Evolutionary conservation across 1,284 basidiomycete genomes (phyloP).

Genomic region (Cystobasidiaceae sp.): DNA sequence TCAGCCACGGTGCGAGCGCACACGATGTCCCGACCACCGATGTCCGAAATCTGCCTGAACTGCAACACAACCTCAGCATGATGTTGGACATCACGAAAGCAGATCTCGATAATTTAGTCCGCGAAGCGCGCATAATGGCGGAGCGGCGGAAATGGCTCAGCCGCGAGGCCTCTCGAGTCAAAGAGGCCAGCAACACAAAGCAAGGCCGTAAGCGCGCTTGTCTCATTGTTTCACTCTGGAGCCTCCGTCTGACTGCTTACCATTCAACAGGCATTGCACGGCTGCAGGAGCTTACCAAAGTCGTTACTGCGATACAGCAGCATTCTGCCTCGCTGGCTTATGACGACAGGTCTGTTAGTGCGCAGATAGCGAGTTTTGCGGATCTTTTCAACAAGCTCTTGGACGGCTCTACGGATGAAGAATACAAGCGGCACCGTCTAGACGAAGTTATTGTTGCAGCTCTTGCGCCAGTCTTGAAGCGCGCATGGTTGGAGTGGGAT

Average conservation of each 20-base stretch:
- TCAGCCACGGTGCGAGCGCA: slow-evolving; percentile 39
- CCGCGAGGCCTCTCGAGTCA: slow-evolving; percentile 64
- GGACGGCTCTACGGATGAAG: slow-evolving; percentile 58
- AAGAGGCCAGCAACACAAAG: slow-evolving; percentile 56
- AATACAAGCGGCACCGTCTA: slow-evolving; percentile 71
- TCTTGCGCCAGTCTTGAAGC: slow-evolving; percentile 61
- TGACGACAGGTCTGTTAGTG: not conserved
- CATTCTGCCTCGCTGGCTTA: not conserved
- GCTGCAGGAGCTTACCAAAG: slow-evolving; percentile 26
- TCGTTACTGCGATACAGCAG: slow-evolving; percentile 27
- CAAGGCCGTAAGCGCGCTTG: slow-evolving; percentile 32
- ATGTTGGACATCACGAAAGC: slow-evolving; percentile 74
- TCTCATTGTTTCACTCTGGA: not conserved
- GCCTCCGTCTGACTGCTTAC: not conserved
- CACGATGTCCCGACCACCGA: slow-evolving; percentile 62
- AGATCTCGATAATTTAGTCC: slow-evolving; percentile 78
- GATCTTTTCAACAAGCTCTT: slow-evolving; percentile 65
- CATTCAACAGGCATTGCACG: slow-evolving; percentile 16
- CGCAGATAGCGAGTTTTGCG: slow-evolving; percentile 61
- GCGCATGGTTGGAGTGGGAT: slow-evolving; percentile 37
- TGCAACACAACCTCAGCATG: slow-evolving; percentile 86
- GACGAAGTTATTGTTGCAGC: slow-evolving; percentile 92
- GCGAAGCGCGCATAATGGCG: slow-evolving; percentile 76
- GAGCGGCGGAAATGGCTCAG: slow-evolving; percentile 69
- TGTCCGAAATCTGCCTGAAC: slow-evolving; percentile 80